phyloP scores from a whole-genome alignment of 768 basidiomycete species.

The Boletus vinaceobasis region DNA sequence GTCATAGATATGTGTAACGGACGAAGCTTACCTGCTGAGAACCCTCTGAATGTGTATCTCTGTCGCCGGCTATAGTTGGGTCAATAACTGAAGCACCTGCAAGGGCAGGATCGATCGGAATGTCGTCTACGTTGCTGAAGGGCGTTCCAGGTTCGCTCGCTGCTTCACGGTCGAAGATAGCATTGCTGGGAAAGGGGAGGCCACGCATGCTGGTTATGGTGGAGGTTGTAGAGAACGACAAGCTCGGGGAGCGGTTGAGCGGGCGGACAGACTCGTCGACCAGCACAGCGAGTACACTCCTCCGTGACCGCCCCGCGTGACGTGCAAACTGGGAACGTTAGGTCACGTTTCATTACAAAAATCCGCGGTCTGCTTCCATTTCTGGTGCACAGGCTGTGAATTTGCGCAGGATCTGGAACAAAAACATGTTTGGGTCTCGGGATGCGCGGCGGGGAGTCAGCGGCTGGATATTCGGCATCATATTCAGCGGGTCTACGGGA shows the following conservation, averaged over 20 bases:
- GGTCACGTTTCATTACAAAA: slow-evolving; percentile 29
- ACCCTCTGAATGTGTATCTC: slow-evolving; percentile 11
- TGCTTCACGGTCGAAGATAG: slow-evolving; percentile 49
- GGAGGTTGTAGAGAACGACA: slow-evolving; percentile 12
- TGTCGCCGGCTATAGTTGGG: slow-evolving; percentile 43
- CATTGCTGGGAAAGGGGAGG: slow-evolving; percentile 46
- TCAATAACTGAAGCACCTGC: slow-evolving; percentile 46
- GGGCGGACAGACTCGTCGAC: slow-evolving; percentile 34
- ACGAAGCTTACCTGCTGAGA: slow-evolving; percentile 38
- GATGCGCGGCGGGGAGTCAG: background rate
- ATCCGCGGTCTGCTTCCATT: slow-evolving; percentile 3
- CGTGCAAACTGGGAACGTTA: slow-evolving; percentile 19
- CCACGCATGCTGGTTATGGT: slow-evolving; percentile 48
- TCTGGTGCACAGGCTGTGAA: background rate
- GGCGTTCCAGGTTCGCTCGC: slow-evolving; percentile 62
- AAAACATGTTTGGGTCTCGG: background rate
- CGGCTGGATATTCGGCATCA: background rate
- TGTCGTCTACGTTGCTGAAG: slow-evolving; percentile 55
- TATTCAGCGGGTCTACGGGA: background rate
- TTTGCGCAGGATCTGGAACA: slow-evolving; percentile 3
- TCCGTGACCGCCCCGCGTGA: slow-evolving; percentile 33
- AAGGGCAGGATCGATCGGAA: slow-evolving; percentile 81
- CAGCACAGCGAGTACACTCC: slow-evolving; percentile 34
- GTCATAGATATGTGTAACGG: slow-evolving; percentile 17
- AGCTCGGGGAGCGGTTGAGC: slow-evolving; percentile 11